Conservation (phyloP, 768 basidiomycete species). For the Boletales sp. region DNA sequence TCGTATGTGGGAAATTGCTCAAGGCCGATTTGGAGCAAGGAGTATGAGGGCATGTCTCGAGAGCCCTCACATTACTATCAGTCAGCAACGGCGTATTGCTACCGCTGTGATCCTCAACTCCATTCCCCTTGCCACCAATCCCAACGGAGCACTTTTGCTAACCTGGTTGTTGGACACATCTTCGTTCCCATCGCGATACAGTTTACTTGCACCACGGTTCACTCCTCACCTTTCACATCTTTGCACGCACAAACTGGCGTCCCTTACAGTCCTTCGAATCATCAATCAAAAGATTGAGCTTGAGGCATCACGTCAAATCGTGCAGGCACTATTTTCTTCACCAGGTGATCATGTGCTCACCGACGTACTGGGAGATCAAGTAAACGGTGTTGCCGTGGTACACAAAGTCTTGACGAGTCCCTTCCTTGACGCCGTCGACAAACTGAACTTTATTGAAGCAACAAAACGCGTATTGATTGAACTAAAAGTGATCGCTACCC, state of each 20-base stretch:
- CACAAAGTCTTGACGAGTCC: conserved; percentile 90
- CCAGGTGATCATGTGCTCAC: conserved; percentile 86
- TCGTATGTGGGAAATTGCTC: conserved; percentile 97
- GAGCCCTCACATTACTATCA: conserved; percentile 78
- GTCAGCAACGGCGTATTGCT: conserved; percentile 93
- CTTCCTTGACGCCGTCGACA: conserved; percentile 72
- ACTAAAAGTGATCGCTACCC: conserved; percentile 90
- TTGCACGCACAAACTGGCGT: conserved; percentile 97
- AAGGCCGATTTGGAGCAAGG: conserved; percentile 95
- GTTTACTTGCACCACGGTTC: conserved; percentile 90
- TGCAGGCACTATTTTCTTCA: conserved; percentile 89
- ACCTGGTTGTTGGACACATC: conserved; percentile 98
- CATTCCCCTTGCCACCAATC: conserved; percentile 95
- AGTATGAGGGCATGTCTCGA: conserved; percentile 98
- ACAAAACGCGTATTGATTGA: conserved; percentile 88
- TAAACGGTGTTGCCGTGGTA: conserved; percentile 90
- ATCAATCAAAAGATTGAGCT: conserved; percentile 96
- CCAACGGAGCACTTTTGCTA: conserved; percentile 91
- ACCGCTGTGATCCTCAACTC: conserved; percentile 95
- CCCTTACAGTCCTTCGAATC: conserved; percentile 89
- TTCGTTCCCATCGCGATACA: conserved; percentile 92
- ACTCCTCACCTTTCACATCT: conserved; percentile 95
- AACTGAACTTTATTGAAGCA: conserved; percentile 71
- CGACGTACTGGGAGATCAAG: conserved; percentile 93
- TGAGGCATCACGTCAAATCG: conserved; percentile 80